Conservation (phyloP, 768 basidiomycete species). For the Dacryopinax spathularia region DNA sequence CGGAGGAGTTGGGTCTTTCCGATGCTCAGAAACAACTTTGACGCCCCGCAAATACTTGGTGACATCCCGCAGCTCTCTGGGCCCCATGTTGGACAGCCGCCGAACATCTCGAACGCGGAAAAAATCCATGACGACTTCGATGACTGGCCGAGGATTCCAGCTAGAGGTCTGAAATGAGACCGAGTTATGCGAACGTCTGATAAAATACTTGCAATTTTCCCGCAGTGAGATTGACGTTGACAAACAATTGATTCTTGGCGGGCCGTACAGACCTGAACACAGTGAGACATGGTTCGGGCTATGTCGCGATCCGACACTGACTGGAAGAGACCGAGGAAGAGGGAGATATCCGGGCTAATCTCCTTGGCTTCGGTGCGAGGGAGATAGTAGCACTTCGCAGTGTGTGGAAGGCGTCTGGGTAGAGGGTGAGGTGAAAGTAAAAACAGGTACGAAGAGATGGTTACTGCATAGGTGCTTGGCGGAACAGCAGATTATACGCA, state of each 20-base stretch:
- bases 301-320: not conserved
- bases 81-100: conserved; percentile 34
- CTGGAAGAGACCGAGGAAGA: not conserved
- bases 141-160: conserved; percentile 40
- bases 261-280: conserved; percentile 25
- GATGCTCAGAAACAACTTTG: not conserved
- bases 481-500: not conserved
- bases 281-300: not conserved
- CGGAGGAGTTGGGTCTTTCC: not conserved
- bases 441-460: not conserved
- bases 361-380: not conserved
- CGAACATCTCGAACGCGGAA: conserved; percentile 18
- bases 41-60: conserved; percentile 35
- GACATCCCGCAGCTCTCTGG: conserved; percentile 48
- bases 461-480: not conserved
- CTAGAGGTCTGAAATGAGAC: conserved; percentile 38
- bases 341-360: not conserved
- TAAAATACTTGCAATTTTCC: not conserved
- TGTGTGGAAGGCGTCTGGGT: not conserved
- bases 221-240: conserved; percentile 31
- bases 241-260: conserved; percentile 36
- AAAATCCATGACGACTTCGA: conserved; percentile 42
- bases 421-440: not conserved
- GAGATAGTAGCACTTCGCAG: not conserved
- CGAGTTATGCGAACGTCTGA: not conserved